These are phyloP conservation scores for Aspergillaceae sp. DNA, from an alignment of 2,329 filamentous ascomycete genomes.

Conservation along the genomic window DNA sequence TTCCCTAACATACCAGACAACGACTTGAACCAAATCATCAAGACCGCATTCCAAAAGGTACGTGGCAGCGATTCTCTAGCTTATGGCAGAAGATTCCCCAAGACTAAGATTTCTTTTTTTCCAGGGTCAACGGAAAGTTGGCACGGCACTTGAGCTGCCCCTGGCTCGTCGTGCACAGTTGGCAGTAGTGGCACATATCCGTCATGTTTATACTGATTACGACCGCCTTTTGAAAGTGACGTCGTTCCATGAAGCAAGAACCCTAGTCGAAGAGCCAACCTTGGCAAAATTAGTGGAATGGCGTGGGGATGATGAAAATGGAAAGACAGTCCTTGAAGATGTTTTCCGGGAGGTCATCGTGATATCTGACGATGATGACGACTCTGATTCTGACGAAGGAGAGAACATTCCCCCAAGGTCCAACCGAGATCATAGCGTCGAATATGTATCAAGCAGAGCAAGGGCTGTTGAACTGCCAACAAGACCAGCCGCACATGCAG, in stretches of 20 bases:
- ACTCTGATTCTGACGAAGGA: conserved; percentile 41
- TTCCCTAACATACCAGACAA: conserved; percentile 55
- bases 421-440: conserved; percentile 33
- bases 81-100: conserved; percentile 10
- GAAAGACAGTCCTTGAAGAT: conserved; percentile 48
- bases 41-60: conserved; percentile 53
- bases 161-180: conserved; percentile 52
- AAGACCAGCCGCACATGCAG: conserved; percentile 20
- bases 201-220: conserved; percentile 55
- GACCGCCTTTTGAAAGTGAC: conserved; percentile 48
- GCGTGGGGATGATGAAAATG: conserved; percentile 52
- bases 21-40: conserved; percentile 50
- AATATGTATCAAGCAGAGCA: conserved; percentile 34
- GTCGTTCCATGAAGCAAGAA: conserved; percentile 47
- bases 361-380: conserved; percentile 47
- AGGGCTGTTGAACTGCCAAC: conserved; percentile 27
- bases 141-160: conserved; percentile 46
- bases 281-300: conserved; percentile 53
- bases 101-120: neutral
- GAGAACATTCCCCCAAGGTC: conserved; percentile 17
- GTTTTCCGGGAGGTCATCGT: conserved; percentile 57
- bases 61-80: neutral
- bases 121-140: conserved; percentile 49
- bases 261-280: conserved; percentile 46
- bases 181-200: conserved; percentile 54